phyloP scores from a whole-genome alignment of 2,329 filamentous ascomycete genomes.

The Aulographum hederae region DNA sequence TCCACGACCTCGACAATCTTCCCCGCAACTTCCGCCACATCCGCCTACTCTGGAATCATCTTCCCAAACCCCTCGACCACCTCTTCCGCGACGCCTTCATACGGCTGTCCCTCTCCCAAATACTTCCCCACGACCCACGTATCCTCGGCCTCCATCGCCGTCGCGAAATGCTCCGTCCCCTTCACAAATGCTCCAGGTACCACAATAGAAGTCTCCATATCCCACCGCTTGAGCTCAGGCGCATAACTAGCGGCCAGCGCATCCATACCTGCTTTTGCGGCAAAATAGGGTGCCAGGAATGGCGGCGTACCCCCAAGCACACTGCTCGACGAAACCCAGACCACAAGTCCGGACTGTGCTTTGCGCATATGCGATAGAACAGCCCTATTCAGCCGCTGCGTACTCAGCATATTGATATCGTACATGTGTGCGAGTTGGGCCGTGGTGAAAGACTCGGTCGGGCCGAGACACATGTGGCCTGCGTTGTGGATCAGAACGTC shows the following conservation, averaged over 20 bases:
- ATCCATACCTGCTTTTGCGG: conserved; percentile 7
- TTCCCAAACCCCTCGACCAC: background rate
- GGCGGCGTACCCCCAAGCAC: conserved; percentile 2
- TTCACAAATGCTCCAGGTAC: conserved; percentile 6
- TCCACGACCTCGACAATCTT: conserved; percentile 3
- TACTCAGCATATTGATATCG: conserved; percentile 5
- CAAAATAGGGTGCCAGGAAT: conserved; percentile 7
- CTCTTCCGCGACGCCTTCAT: background rate
- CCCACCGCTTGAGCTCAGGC: conserved; percentile 5
- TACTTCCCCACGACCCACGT: background rate
- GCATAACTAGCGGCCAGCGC: conserved; percentile 5
- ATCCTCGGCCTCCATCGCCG: conserved; percentile 3
- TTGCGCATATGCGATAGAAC: conserved; percentile 7
- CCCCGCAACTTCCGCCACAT: conserved; percentile 4
- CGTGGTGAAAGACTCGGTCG: conserved; percentile 7
- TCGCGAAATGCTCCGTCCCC: conserved; percentile 6
- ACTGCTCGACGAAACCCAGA: conserved; percentile 6
- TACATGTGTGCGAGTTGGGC: conserved; percentile 6
- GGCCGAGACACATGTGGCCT: conserved; percentile 7
- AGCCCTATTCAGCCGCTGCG: conserved; percentile 6
- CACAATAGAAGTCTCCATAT: conserved; percentile 6
- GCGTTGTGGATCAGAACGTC: conserved; percentile 9
- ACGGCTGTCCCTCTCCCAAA: background rate
- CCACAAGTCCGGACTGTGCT: conserved; percentile 3
- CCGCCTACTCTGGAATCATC: conserved; percentile 1